Evolutionary conservation across 352 stramenopile species (phyloP).

Genomic region (Pythium monospermum): DNA sequence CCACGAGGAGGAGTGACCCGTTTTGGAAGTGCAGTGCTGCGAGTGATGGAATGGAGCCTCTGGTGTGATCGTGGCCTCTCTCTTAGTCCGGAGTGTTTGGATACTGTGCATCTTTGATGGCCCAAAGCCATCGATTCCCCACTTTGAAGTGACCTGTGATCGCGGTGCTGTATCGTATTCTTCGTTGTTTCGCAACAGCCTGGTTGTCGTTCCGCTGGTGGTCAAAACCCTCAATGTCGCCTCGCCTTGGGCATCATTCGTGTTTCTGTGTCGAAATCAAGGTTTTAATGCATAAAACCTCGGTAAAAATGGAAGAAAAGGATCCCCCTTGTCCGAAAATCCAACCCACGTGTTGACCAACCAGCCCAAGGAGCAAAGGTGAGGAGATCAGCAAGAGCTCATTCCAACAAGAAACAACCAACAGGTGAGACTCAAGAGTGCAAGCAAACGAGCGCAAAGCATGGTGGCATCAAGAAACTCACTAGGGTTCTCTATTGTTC

Average conservation of each 20-base stretch:
- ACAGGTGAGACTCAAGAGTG: not conserved
- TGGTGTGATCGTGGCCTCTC: too few species aligned
- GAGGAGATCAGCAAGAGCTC: not conserved
- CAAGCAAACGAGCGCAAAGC: not conserved
- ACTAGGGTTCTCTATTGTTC: not conserved
- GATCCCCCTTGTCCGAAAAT: too few species aligned
- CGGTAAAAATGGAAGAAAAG: not conserved
- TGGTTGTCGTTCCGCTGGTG: not conserved
- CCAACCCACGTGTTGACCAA: not conserved
- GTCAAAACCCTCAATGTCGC: constrained; percentile 14
- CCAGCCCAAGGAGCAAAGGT: not conserved
- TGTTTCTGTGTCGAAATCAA: constrained; percentile 17
- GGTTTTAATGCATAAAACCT: constrained; percentile 18
- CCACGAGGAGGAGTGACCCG: constrained; percentile 17
- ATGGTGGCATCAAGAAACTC: not conserved
- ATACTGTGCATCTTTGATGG: too few species aligned
- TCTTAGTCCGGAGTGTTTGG: too few species aligned
- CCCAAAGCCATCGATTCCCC: too few species aligned
- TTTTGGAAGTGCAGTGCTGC: too few species aligned
- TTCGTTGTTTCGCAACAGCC: constrained; percentile 3
- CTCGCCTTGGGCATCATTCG: not conserved
- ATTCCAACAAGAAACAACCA: not conserved
- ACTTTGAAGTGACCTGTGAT: too few species aligned
- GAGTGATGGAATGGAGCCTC: too few species aligned
- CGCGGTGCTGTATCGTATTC: not conserved